These are phyloP conservation scores for Thalia dealbata DNA, from an alignment of 176 grass and related monocot species.

Conservation along the genomic window DNA sequence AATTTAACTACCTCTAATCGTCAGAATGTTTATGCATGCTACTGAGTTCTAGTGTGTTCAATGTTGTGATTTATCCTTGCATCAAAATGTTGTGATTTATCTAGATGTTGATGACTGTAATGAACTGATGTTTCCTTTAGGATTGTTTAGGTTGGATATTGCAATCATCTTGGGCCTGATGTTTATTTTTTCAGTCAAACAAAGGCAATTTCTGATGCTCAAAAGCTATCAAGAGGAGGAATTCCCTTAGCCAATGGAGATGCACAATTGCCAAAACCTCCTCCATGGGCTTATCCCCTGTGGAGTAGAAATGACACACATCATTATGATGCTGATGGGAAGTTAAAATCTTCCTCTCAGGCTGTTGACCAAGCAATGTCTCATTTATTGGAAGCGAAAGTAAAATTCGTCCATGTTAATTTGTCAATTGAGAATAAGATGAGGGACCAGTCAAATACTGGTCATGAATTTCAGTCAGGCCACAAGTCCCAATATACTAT, in stretches of 20 bases:
- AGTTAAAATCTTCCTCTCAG: conserved; percentile 75
- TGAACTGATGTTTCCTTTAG: conserved; percentile 11
- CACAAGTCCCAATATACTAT: conserved; percentile 21
- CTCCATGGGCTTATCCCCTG: conserved; percentile 97
- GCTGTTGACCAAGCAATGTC: conserved; percentile 97
- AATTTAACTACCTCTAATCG: not conserved
- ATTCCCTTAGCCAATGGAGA: conserved; percentile 97
- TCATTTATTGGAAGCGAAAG: conserved; percentile 88
- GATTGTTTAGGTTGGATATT: not conserved
- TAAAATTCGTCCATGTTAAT: conserved; percentile 84
- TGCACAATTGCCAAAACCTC: conserved; percentile 84
- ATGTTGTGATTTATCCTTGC: not conserved
- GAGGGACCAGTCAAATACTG: conserved; percentile 48
- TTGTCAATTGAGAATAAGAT: conserved; percentile 72
- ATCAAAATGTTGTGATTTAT: not conserved
- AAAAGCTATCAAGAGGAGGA: conserved; percentile 78
- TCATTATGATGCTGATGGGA: conserved; percentile 81
- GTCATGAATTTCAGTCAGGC: conserved; percentile 33
- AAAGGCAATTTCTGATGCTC: conserved; percentile 58
- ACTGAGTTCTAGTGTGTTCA: not conserved
- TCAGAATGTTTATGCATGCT: not conserved
- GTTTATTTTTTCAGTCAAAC: conserved; percentile 35
- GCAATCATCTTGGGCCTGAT: not conserved
- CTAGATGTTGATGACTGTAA: conserved; percentile 5
- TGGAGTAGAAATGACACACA: conserved; percentile 61